A percentile compares a stretch with the other conserved stretches of the same genome.
Evolutionary conservation across 257 asterid species (phyloP).

Genomic region (Eustoma russellianum): DNA sequence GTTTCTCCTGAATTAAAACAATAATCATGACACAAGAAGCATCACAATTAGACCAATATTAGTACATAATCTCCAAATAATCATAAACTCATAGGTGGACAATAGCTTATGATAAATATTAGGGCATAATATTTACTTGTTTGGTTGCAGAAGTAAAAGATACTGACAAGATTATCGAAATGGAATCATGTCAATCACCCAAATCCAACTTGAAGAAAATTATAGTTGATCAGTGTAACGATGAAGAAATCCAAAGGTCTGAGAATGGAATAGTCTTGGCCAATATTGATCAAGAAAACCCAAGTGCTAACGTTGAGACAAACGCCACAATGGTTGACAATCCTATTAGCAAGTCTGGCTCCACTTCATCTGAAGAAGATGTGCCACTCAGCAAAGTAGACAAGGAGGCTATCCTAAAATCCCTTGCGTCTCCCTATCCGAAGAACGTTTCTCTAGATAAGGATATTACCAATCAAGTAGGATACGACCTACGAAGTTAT

Average conservation of each 20-base stretch:
- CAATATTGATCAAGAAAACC: slow-evolving; percentile 9
- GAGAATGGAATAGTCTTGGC: slow-evolving; percentile 3
- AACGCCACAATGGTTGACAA: slow-evolving; percentile 18
- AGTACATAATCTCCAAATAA: too few species aligned
- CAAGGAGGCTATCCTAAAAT: slow-evolving; percentile 61
- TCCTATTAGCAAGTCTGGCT: slow-evolving; percentile 16
- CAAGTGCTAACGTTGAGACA: slow-evolving; percentile 14
- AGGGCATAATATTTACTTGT: not conserved
- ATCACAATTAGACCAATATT: too few species aligned
- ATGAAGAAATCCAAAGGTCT: slow-evolving; percentile 32
- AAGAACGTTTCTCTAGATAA: slow-evolving; percentile 22
- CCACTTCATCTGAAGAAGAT: slow-evolving; percentile 50
- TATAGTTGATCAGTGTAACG: slow-evolving; percentile 24
- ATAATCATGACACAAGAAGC: not conserved
- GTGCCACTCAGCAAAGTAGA: slow-evolving; percentile 39
- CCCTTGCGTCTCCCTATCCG: slow-evolving; percentile 45
- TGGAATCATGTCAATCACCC: slow-evolving; percentile 19
- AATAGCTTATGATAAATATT: not conserved
- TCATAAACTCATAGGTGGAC: too few species aligned
- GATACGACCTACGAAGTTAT: slow-evolving; percentile 7
- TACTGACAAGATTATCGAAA: slow-evolving; percentile 22
- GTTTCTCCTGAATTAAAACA: not conserved
- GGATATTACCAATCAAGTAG: slow-evolving; percentile 15
- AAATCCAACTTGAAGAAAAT: slow-evolving; percentile 18
- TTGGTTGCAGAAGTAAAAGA: slow-evolving; percentile 27